A percentile compares a stretch with the other conserved stretches of the same genome.
phyloP scores from a whole-genome alignment of 129 eudicot species.

The Ambrosia trifida region DNA sequence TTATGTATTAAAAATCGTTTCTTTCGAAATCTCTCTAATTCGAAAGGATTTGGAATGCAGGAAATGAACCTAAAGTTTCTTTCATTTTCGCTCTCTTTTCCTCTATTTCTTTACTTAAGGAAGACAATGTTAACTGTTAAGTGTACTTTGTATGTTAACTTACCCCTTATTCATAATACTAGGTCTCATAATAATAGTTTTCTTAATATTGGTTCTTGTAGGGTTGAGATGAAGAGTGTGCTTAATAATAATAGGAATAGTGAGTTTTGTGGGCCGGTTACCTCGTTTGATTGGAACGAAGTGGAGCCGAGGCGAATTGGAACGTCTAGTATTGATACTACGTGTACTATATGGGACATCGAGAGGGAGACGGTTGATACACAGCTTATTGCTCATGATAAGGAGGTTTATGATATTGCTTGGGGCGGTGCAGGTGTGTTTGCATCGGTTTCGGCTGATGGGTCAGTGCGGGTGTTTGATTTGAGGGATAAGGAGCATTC shows the following conservation, averaged over 20 bases:
- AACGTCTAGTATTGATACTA: constrained; percentile 80
- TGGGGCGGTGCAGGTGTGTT: constrained; percentile 99
- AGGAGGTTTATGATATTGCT: constrained; percentile 94
- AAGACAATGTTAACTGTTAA: too few relatives aligned
- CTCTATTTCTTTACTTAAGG: too few relatives aligned
- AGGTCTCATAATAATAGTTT: not conserved
- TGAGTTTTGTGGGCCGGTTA: constrained; percentile 87
- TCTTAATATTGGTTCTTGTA: constrained; percentile 1
- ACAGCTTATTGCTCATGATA: constrained; percentile 89
- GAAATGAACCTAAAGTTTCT: too few relatives aligned
- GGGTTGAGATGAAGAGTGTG: constrained; percentile 67
- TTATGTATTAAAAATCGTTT: too few relatives aligned
- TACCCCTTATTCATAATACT: too few relatives aligned
- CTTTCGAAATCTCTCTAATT: too few relatives aligned
- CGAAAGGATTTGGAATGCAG: too few relatives aligned
- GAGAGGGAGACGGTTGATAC: constrained; percentile 87
- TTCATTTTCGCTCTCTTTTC: too few relatives aligned
- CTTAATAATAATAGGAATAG: constrained; percentile 72
- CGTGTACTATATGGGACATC: constrained; percentile 94
- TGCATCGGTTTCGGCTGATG: constrained; percentile 95
- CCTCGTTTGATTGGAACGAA: constrained; percentile 95
- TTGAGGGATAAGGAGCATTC: constrained; percentile 90
- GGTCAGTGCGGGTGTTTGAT: constrained; percentile 87
- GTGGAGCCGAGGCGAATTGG: constrained; percentile 89
- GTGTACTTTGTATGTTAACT: too few relatives aligned